Base-by-base conservation (phyloP, 345 rosid genomes). In the Cardiospermum halicacabum region DNA sequence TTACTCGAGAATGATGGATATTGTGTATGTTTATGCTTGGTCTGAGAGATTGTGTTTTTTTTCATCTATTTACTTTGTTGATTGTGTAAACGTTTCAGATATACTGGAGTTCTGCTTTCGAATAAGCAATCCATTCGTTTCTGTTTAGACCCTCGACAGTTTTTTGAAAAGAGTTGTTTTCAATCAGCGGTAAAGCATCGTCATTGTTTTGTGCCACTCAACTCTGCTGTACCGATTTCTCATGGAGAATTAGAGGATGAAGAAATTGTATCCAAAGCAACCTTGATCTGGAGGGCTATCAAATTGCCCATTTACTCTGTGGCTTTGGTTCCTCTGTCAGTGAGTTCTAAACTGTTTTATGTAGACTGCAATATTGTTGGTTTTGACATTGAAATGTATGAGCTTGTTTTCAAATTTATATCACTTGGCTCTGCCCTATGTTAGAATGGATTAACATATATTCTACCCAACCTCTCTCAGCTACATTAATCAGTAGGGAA, bases 261-360 rank as follows among this genome's bases (percentile, higher is more conserved):
- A 66, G 87, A 78, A 56, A 77, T 78, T 54, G 81, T 81, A 62
- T 34, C 87, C 3, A 81, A 62, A 69, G 80, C 72, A 40, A 78
- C 80, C 54, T 60, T 89, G 81, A 85, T 92, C 75, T 92, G 97
- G 98, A 88, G 98, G 68, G 96, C 98, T 68, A 58, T 88, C 60
- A 89, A 92, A 72, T 72, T 92, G 60, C 96, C 96, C 5, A 82
- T 89, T 65, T 92, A 88, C 73, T 86, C 88, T 28, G 94, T 92
- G 31, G 98, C 96, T 65, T 76, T 89, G 64, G 65, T 89, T 83
- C 98, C 96, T 75, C 87, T 89, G 18, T 85, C 91, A 0, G 98
- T 89, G 77, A 80, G 92, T 74, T 28, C 27, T 0, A 19, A 45
- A 49, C 18, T 1, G 11, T 45, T 43, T 26, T 9, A 22, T 45